phyloP scores from a whole-genome alignment of 2,329 filamentous ascomycete species.

The Ilyonectria destructans region DNA sequence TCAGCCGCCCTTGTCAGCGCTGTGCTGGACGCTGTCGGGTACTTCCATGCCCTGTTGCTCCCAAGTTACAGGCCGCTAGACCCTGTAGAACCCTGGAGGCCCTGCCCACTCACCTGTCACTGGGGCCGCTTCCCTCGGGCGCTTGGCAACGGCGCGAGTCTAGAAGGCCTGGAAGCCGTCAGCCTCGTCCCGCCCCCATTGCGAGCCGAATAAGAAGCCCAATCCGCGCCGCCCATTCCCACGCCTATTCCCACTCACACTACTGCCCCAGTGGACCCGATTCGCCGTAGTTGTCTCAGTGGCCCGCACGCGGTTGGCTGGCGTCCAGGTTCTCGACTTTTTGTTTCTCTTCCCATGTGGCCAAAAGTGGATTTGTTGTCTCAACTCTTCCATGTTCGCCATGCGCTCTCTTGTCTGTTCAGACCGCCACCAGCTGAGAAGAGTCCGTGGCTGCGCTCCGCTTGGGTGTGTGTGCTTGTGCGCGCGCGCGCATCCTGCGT shows the following conservation, averaged over 20 bases:
- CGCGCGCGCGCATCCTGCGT: conserved; percentile 5
- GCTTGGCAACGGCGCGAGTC: conserved; percentile 26
- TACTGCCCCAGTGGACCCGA: conserved; percentile 12
- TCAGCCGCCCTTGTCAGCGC: background rate
- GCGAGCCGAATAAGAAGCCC: no score
- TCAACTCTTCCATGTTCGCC: conserved; percentile 14
- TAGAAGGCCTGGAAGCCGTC: conserved; percentile 31
- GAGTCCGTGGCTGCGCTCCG: background rate
- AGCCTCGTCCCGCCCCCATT: conserved; percentile 32
- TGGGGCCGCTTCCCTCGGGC: conserved; percentile 7
- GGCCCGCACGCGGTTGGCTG: conserved; percentile 23
- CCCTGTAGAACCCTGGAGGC: background rate
- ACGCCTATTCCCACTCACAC: conserved; percentile 1
- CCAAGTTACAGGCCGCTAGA: no score
- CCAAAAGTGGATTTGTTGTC: conserved; percentile 12
- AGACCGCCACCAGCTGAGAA: background rate
- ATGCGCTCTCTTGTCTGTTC: conserved; percentile 1
- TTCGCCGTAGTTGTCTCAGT: conserved; percentile 26
- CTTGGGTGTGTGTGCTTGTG: conserved; percentile 16
- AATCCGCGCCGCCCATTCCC: background rate
- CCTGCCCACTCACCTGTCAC: background rate
- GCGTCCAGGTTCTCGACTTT: conserved; percentile 20
- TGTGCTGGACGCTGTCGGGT: background rate
- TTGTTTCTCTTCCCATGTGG: conserved; percentile 20
- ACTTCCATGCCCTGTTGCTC: no score